These are phyloP conservation scores for Mycogone perniciosa DNA, from an alignment of 2,329 filamentous ascomycete species.

Conservation along the genomic window DNA sequence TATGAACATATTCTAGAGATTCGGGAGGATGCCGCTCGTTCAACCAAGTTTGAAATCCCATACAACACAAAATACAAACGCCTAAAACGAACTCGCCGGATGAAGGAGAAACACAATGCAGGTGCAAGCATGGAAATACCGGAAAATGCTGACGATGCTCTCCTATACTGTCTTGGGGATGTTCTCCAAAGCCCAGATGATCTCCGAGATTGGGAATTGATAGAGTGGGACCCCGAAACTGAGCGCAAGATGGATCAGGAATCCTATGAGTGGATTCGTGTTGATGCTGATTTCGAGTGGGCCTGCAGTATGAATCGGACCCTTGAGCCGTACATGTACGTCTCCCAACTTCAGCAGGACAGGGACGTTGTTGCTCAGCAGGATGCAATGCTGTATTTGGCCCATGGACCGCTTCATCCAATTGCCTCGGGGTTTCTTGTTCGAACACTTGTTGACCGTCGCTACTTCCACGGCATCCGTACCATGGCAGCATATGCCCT, in stretches of 20 bases:
- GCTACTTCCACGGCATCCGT: slow-evolving; percentile 92
- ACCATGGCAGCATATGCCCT: slow-evolving; percentile 76
- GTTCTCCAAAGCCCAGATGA: slow-evolving; percentile 80
- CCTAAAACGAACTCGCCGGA: slow-evolving; percentile 76
- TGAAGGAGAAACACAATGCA: slow-evolving; percentile 63
- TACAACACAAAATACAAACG: slow-evolving; percentile 99
- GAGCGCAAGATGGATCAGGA: slow-evolving; percentile 91
- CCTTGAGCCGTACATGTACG: slow-evolving; percentile 95
- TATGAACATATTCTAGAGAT: slow-evolving; percentile 98
- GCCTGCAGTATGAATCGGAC: slow-evolving; percentile 74
- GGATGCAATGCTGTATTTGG: slow-evolving; percentile 70
- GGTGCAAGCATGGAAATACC: slow-evolving; percentile 55
- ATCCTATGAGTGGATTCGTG: slow-evolving; percentile 96
- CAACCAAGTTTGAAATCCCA: slow-evolving; percentile 80
- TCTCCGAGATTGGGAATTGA: slow-evolving; percentile 72
- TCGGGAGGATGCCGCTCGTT: slow-evolving; percentile 71
- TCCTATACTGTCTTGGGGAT: slow-evolving; percentile 88
- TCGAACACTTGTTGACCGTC: slow-evolving; percentile 80
- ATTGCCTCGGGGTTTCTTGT: slow-evolving; percentile 85
- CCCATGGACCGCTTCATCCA: slow-evolving; percentile 60
- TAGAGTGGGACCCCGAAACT: slow-evolving; percentile 84
- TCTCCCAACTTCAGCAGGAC: slow-evolving; percentile 95
- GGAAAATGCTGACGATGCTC: slow-evolving; percentile 66
- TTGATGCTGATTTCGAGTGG: slow-evolving; percentile 99
- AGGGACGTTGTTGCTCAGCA: slow-evolving; percentile 88